phyloP scores from a whole-genome alignment of 768 basidiomycete genomes.

The Trametes gibbosa region DNA sequence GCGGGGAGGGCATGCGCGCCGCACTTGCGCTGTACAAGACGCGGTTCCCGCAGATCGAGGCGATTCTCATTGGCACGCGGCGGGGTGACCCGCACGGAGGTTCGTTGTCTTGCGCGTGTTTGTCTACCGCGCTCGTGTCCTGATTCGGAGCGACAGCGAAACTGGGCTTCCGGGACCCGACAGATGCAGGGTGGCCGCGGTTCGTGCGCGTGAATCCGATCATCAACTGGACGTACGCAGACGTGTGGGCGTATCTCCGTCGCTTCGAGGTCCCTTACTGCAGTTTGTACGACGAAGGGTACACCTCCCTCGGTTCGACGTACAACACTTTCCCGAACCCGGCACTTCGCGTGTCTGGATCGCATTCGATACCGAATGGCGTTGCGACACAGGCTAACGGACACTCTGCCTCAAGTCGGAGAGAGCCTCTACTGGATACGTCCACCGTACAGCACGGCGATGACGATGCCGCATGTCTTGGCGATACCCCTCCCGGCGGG shows the following conservation, averaged over 20 bases:
- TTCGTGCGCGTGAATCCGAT: conserved; percentile 94
- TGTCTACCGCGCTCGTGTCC: neutral
- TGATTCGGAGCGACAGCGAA: conserved; percentile 42
- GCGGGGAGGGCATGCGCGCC: conserved; percentile 71
- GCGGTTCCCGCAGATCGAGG: conserved; percentile 62
- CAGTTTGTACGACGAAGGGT: conserved; percentile 89
- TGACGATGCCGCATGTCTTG: conserved; percentile 9
- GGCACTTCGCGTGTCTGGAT: conserved; percentile 47
- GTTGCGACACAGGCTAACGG: neutral
- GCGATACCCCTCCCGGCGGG: conserved; percentile 5
- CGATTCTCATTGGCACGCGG: conserved; percentile 87
- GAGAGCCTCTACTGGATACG: conserved; percentile 14
- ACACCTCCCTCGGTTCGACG: conserved; percentile 94
- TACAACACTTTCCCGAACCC: conserved; percentile 95
- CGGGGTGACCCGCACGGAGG: conserved; percentile 93
- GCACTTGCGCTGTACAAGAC: conserved; percentile 75
- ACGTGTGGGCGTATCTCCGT: conserved; percentile 87
- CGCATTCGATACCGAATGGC: neutral
- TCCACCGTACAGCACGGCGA: conserved; percentile 22
- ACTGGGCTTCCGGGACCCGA: conserved; percentile 72
- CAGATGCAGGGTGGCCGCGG: conserved; percentile 85
- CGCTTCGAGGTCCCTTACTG: conserved; percentile 82
- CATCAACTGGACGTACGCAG: conserved; percentile 89
- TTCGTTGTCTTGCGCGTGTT: conserved; percentile 34
- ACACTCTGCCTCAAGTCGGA: neutral